Base-by-base conservation (phyloP, 345 rosid genomes). In the Eucalyptus cloeziana region DNA sequence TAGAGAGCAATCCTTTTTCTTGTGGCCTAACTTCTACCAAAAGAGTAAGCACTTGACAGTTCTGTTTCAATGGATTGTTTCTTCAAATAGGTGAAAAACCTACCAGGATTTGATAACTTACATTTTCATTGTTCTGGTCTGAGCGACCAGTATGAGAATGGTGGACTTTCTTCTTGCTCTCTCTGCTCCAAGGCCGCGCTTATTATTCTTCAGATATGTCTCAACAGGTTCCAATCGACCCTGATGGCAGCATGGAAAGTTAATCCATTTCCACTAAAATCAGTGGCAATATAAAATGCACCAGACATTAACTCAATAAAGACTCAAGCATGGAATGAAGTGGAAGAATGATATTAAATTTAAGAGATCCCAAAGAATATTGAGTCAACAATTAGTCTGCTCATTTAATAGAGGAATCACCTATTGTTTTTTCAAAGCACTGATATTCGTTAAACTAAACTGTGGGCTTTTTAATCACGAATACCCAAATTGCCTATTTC, bases 201-300 rank as follows among this genome's bases (percentile, higher is more conserved):
- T 97, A 90, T 97, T 94, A 76, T 93, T 91, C 91, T 97, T 97
- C 91, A 90, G 69, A 79, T 88, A 89, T 54, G 96, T 50, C 91
- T 93, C 62, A 31, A 96, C 91, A 30, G 99, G 99, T 90, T 95
- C 99, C 90, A 97, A 90, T 86, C 94, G 94, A 89, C 99, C 99
- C 97, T 97, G 93, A 49, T 90, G 67, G 54, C 86, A 93, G 49
- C 86, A 81, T 50, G 58, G 40, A 71, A n/a, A 30, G 89, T 16
- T 88, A 88, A 31, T 86, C 62, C 14, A 40, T 90, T 14, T 88
- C 27, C 33, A 64, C 13, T 51, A 24, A 49, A 24, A 50, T 31
- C 79, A 37, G 52, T 43, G 7, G 33, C 8, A 33, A 44, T 45
- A 6, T 21, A 87, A 64, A 27, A 87, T 47, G 60, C 58, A 87